These are phyloP conservation scores for Mariannaea elegans DNA, from an alignment of 2,329 filamentous ascomycete genomes.

Conservation along the genomic window DNA sequence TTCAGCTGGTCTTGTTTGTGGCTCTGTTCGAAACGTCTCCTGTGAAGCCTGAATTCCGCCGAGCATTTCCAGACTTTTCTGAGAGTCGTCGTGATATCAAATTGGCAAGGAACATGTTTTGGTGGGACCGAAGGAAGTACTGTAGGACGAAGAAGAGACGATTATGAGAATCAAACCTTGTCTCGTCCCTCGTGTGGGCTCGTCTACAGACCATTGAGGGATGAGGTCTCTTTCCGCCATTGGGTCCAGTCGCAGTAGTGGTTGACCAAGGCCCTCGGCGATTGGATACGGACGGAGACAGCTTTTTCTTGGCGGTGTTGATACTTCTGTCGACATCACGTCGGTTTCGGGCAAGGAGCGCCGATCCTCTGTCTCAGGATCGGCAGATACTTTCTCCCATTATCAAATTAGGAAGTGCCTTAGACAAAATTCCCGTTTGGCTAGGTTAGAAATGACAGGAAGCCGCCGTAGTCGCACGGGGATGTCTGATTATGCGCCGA, in stretches of 20 bases:
- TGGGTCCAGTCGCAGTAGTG: constrained; percentile 3
- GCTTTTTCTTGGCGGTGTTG: constrained; percentile 9
- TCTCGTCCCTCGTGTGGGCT: constrained; percentile 6
- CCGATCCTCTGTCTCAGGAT: constrained; percentile 28
- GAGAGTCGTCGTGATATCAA: constrained; percentile 9
- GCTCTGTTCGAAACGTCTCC: not conserved
- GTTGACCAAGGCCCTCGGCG: constrained; percentile 13
- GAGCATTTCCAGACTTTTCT: not conserved
- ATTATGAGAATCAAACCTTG: constrained; percentile 1
- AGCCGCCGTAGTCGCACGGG: constrained; percentile 25
- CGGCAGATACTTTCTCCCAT: constrained; percentile 18
- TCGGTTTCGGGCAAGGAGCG: constrained; percentile 13
- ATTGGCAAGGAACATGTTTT: not conserved
- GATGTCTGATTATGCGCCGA: constrained; percentile 17
- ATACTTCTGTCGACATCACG: constrained; percentile 24
- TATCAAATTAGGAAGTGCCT: constrained; percentile 10
- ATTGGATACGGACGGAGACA: constrained; percentile 3
- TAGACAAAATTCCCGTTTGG: constrained; percentile 5
- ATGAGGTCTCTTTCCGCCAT: constrained; percentile 11
- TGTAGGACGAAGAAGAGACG: not conserved
- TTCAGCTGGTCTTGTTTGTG: not conserved
- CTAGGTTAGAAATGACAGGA: constrained; percentile 16
- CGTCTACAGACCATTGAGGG: not conserved
- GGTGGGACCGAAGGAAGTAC: not conserved
- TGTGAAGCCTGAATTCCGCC: constrained; percentile 2